Evolutionary conservation across 2,329 filamentous ascomycete species (phyloP).

Genomic region (Sarocladium oryzae): DNA sequence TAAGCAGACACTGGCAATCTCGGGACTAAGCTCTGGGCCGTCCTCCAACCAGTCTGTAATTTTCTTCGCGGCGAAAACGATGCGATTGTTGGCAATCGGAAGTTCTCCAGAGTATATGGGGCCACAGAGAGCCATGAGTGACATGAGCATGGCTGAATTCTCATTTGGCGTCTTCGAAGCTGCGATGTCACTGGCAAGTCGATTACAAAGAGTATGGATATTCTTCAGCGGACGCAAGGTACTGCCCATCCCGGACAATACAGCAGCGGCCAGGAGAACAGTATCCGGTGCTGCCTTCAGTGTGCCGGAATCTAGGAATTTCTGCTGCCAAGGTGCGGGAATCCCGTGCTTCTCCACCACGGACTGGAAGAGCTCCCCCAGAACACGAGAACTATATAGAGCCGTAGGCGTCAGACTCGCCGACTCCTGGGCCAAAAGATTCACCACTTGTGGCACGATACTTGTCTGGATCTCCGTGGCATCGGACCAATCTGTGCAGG

Average conservation of each 20-base stretch:
- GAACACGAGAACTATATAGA: slow-evolving; percentile 46
- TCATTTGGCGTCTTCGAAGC: slow-evolving; percentile 36
- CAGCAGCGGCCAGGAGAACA: slow-evolving; percentile 40
- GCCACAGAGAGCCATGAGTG: slow-evolving; percentile 47
- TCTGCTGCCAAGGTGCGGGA: slow-evolving; percentile 38
- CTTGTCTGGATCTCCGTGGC: slow-evolving; percentile 26
- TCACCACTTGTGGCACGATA: slow-evolving; percentile 34
- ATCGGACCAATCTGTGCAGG: slow-evolving; percentile 28
- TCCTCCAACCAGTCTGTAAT: slow-evolving; percentile 65
- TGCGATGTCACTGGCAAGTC: slow-evolving; percentile 54
- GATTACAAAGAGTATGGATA: slow-evolving; percentile 50
- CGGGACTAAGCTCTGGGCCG: slow-evolving; percentile 34
- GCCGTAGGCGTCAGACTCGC: slow-evolving; percentile 34
- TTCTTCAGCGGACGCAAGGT: slow-evolving; percentile 39
- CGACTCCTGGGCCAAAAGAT: slow-evolving; percentile 37
- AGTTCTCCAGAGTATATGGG: slow-evolving; percentile 47
- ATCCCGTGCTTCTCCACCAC: slow-evolving; percentile 42
- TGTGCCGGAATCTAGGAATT: slow-evolving; percentile 37
- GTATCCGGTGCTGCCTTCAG: slow-evolving; percentile 41
- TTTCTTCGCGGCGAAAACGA: slow-evolving; percentile 78
- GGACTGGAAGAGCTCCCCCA: slow-evolving; percentile 43
- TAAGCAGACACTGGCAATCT: slow-evolving; percentile 19
- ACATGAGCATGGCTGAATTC: slow-evolving; percentile 41
- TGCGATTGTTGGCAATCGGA: slow-evolving; percentile 57
- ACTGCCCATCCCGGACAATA: slow-evolving; percentile 47